Base-by-base conservation (phyloP, 2,329 filamentous ascomycete genomes). In the Penicillium sp. region DNA sequence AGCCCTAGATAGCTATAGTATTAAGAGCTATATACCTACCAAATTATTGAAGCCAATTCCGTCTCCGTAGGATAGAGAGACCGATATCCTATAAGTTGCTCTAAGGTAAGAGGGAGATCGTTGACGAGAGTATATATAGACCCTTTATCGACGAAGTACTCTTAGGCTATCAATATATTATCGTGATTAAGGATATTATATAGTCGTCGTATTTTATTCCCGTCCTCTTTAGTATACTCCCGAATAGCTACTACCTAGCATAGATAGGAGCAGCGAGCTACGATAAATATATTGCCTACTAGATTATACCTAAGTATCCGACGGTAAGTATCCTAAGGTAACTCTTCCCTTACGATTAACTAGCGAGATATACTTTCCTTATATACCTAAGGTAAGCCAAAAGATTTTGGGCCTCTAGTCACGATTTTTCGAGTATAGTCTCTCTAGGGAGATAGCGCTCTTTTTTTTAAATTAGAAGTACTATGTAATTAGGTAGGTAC, bases 51-150 rank as follows among this genome's bases (percentile, higher is more conserved):
- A 40, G 53, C 53, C 31, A 62, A 47, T 52, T 59, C 38, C 27
- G 41, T 33, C 50, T 62, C 47, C 25, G 40, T 52, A 5, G 48
- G 56, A 48, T 57, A 60, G 29, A 31, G 29, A 41, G 47, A 39
- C 4, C 29, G 41, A 52, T 35, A 47, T 12, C 35, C 55, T 18
- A 52, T 46, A 39, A 56, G 45, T 18, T 60, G 43, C 40, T 53
- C 54, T 18, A 61, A 46, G 41, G 52, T 56, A 2, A 62, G 33
- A 12, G 45, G 47, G 25, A 59, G 42, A 28, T 59, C 46, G 24
- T 56, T 32, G 23, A 53, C 44, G 20, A 59, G 31, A 44, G 45
- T 31, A 46, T 47, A 57, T n/a, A 52, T 44, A 7, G 4, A 39
- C 20, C 33, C 37, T 32, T 47, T 38, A 23, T 54, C n/a, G 12